phyloP scores from a whole-genome alignment of 2,329 filamentous ascomycete species.

The Phaeosphaeriaceae sp. region DNA sequence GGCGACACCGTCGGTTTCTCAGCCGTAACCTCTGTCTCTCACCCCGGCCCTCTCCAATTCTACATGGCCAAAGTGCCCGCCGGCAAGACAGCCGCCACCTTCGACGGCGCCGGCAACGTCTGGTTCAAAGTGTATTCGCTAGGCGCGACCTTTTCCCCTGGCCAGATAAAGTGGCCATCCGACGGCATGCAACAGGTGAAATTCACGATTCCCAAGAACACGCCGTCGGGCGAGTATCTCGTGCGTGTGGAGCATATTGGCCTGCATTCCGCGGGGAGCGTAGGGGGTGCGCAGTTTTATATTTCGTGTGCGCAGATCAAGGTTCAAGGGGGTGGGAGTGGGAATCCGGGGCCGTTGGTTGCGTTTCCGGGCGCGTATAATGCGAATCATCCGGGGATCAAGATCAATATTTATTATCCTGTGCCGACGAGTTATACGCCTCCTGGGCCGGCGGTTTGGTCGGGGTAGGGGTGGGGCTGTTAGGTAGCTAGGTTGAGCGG shows the following conservation, averaged over 20 bases:
- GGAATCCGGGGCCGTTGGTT: conserved; percentile 43
- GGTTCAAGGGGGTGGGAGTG: conserved; percentile 47
- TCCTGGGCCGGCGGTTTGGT: conserved; percentile 28
- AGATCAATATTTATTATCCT: conserved; percentile 37
- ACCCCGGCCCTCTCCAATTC: conserved; percentile 46
- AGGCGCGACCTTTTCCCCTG: conserved; percentile 16
- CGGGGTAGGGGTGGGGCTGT: conserved; percentile 17
- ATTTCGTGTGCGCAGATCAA: conserved; percentile 55
- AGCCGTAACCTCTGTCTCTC: conserved; percentile 30
- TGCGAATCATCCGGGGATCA: conserved; percentile 31
- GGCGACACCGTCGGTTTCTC: conserved; percentile 43
- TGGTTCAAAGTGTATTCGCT: conserved; percentile 43
- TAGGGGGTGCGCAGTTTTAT: conserved; percentile 51
- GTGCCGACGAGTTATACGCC: conserved; percentile 26
- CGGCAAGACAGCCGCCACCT: conserved; percentile 38
- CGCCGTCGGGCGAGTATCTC: conserved; percentile 55
- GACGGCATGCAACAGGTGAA: conserved; percentile 24
- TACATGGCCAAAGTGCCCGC: conserved; percentile 48
- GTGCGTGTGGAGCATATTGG: conserved; percentile 57
- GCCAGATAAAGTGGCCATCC: conserved; percentile 7
- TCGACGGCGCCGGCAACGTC: conserved; percentile 42
- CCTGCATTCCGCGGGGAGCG: conserved; percentile 47
- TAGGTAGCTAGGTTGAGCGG: neutral
- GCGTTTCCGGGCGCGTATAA: conserved; percentile 50
- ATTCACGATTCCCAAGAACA: conserved; percentile 49